A percentile compares a stretch with the other conserved stretches of the same genome.
These are phyloP conservation scores for Zygosaccharomyces sapae DNA, from an alignment of 1,139 yeast genomes.

Conservation along the genomic window DNA sequence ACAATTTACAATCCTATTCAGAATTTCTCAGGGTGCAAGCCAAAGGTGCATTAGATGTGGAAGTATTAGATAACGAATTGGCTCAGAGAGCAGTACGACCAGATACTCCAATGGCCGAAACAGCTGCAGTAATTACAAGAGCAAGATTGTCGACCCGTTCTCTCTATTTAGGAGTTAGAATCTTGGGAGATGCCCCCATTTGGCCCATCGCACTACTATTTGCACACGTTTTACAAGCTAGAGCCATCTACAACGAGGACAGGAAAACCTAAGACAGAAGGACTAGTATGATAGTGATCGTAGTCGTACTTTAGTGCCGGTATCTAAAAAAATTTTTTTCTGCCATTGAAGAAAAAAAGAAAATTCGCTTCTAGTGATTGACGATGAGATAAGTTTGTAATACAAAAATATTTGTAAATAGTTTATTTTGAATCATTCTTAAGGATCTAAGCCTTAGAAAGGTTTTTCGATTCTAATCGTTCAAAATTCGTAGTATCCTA, in stretches of 20 bases:
- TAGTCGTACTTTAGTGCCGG: neutral
- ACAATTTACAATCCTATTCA: constrained; percentile 47
- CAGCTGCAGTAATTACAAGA: constrained; percentile 43
- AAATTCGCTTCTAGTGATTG: too few species aligned
- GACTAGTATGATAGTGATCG: neutral
- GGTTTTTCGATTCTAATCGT: neutral
- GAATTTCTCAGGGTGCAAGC: constrained; percentile 54
- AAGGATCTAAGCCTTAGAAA: neutral
- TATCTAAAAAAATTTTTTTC: neutral
- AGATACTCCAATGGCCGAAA: constrained; percentile 40
- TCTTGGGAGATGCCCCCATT: constrained; percentile 74
- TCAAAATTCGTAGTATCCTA: constrained; percentile 4
- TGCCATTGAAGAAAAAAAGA: neutral
- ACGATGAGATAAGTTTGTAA: too few species aligned
- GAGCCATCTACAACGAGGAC: constrained; percentile 46
- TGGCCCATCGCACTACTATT: constrained; percentile 76
- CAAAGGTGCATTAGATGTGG: constrained; percentile 51
- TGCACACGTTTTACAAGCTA: constrained; percentile 68
- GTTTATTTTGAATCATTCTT: neutral
- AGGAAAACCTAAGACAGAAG: neutral
- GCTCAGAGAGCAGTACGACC: constrained; percentile 44
- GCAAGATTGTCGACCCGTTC: constrained; percentile 54
- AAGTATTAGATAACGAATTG: constrained; percentile 43
- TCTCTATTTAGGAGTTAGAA: constrained; percentile 62
- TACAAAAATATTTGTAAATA: neutral